A percentile compares a stretch with the other conserved stretches of the same genome.
These are phyloP conservation scores for Taxillus chinensis DNA, from an alignment of 164 flowering plant species.

Conservation along the genomic window DNA sequence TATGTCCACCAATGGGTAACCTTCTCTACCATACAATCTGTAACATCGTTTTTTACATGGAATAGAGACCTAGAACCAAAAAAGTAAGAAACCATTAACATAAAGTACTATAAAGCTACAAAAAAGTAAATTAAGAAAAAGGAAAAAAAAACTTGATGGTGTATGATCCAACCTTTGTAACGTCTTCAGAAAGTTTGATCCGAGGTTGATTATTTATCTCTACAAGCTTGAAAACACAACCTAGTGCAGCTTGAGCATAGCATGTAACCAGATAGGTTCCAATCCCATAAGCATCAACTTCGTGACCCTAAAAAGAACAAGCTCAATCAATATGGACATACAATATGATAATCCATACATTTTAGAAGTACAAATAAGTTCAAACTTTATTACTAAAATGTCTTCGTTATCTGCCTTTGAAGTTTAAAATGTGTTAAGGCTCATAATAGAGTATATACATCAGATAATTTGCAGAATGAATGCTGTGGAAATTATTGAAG, in stretches of 20 bases:
- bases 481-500: too few relatives aligned
- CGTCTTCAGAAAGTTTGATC: slow-evolving; percentile 95
- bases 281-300: slow-evolving; percentile 91
- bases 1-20: slow-evolving; percentile 90
- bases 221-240: slow-evolving; percentile 95
- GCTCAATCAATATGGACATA: not conserved
- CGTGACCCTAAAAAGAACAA: slow-evolving; percentile 70
- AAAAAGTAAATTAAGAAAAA: not conserved
- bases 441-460: too few relatives aligned
- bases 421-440: not conserved
- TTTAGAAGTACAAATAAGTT: not conserved
- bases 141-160: slow-evolving; percentile 3
- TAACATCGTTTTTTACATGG: slow-evolving; percentile 89
- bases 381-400: not conserved
- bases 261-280: slow-evolving; percentile 97
- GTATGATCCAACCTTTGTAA: slow-evolving; percentile 66
- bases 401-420: not conserved
- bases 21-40: slow-evolving; percentile 92
- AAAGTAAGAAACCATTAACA: slow-evolving; percentile 2
- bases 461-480: too few relatives aligned
- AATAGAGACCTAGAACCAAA: slow-evolving; percentile 68
- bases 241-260: slow-evolving; percentile 95
- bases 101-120: not conserved
- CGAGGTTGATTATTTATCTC: slow-evolving; percentile 96
- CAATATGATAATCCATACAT: not conserved